Conservation (phyloP, 192 early-diverging fungal species). For the Coemansia erecta region DNA sequence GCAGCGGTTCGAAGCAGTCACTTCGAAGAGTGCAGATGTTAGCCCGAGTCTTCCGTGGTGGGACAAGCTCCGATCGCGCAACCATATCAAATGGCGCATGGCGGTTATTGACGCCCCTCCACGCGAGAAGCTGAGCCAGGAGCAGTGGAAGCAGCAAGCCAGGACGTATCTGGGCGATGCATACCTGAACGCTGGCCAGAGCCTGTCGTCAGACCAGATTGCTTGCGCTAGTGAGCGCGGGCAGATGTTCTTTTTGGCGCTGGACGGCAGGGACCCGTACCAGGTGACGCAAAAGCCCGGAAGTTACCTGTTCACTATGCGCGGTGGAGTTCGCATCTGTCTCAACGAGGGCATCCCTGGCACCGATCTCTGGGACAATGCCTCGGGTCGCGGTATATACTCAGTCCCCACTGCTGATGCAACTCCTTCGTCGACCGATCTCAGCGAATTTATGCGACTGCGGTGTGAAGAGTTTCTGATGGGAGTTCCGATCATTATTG, state of each 20-base stretch:
- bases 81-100: slow-evolving; percentile 44
- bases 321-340: slow-evolving; percentile 49
- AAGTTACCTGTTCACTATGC: slow-evolving; percentile 52
- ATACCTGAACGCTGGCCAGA: slow-evolving; percentile 1
- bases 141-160: not conserved
- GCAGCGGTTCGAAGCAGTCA: slow-evolving; percentile 51
- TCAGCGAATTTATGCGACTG: slow-evolving; percentile 47
- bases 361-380: slow-evolving; percentile 44
- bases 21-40: slow-evolving; percentile 50
- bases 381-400: slow-evolving; percentile 41
- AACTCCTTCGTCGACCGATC: slow-evolving; percentile 28
- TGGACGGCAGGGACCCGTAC: slow-evolving; percentile 53
- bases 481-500: slow-evolving; percentile 50
- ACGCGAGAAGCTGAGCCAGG: slow-evolving; percentile 2
- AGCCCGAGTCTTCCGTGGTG: slow-evolving; percentile 55
- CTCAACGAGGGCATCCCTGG: slow-evolving; percentile 49
- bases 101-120: slow-evolving; percentile 40
- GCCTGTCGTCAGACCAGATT: slow-evolving; percentile 1
- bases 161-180: not conserved
- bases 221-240: slow-evolving; percentile 23
- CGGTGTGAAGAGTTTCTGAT: slow-evolving; percentile 53
- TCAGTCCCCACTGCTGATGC: slow-evolving; percentile 40
- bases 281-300: slow-evolving; percentile 48
- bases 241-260: slow-evolving; percentile 49
- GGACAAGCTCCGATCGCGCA: slow-evolving; percentile 54